Percentiles rank a stretch among this genome's conserved stretches.
These are phyloP conservation scores for Plasmodium knowlesi DNA, from an alignment of 169 alveolate genomes.

Conservation along the genomic window DNA sequence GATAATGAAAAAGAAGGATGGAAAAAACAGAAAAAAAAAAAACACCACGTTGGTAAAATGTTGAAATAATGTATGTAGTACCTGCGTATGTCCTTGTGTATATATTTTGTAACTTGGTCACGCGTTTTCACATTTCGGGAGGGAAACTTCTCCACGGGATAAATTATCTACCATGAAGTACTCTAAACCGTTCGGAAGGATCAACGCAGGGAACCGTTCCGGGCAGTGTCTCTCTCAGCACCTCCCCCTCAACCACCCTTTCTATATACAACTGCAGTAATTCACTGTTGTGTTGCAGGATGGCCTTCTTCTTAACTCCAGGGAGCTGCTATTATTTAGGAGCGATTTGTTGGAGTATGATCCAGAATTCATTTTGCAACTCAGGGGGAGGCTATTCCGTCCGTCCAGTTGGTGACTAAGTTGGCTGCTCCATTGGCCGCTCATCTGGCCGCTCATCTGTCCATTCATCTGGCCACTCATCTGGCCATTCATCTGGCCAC, in stretches of 20 bases:
- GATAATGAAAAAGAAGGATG: not conserved
- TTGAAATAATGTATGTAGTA: not conserved
- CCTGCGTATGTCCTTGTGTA: not conserved
- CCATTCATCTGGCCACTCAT: not conserved
- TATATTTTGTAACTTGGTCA: not conserved
- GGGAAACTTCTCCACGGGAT: not conserved
- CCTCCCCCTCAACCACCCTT: too few relatives aligned
- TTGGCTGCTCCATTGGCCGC: not conserved
- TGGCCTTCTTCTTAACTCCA: conserved; percentile 12
- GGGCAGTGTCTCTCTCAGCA: too few relatives aligned
- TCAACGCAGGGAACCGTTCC: too few relatives aligned
- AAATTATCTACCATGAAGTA: not conserved
- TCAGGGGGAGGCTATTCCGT: not conserved
- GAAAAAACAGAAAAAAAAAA: not conserved
- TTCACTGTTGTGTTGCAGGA: conserved; percentile 15
- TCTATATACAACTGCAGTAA: conserved; percentile 63
- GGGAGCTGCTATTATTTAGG: not conserved
- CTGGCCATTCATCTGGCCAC: not conserved
- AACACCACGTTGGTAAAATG: not conserved
- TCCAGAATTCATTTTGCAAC: conserved; percentile 1
- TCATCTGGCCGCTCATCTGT: not conserved
- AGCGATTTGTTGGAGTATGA: not conserved
- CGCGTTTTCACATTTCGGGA: not conserved
- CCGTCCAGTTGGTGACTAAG: not conserved
- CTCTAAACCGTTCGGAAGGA: too few relatives aligned